phyloP scores from a whole-genome alignment of 164 flowering plant genomes.

The Akebia trifoliata region DNA sequence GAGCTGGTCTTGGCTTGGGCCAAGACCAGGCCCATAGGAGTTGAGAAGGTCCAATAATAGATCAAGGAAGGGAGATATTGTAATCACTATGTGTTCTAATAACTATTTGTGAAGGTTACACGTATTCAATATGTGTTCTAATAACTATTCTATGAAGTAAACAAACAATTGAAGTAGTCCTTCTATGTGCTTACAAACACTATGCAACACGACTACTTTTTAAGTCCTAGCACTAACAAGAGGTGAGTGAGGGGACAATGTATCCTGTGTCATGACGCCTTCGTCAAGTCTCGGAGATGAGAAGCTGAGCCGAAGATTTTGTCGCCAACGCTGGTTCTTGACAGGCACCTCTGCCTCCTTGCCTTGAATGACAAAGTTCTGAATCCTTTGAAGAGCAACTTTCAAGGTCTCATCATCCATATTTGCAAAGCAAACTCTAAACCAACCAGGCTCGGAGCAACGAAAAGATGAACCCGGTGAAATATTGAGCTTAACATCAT shows the following conservation, averaged over 20 bases:
- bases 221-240: slow-evolving; percentile 20
- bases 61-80: too few relatives aligned
- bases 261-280: slow-evolving; percentile 2
- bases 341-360: slow-evolving; percentile 4
- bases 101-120: too few relatives aligned
- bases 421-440: slow-evolving; percentile 24
- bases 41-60: too few relatives aligned
- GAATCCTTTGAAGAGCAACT: slow-evolving; percentile 14
- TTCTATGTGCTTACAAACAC: too few relatives aligned
- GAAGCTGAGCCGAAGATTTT: slow-evolving; percentile 13
- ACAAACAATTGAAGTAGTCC: too few relatives aligned
- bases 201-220: too few relatives aligned
- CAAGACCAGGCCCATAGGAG: too few relatives aligned
- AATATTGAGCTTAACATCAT: slow-evolving; percentile 78
- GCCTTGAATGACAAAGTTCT: background rate
- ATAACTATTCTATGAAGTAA: too few relatives aligned
- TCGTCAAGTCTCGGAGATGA: slow-evolving; percentile 16
- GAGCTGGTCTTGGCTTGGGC: too few relatives aligned
- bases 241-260: slow-evolving; percentile 18
- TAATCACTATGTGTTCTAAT: too few relatives aligned
- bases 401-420: slow-evolving; percentile 13
- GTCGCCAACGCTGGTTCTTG: slow-evolving; percentile 4
- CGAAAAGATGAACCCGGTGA: slow-evolving; percentile 91
- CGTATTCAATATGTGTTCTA: too few relatives aligned
- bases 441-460: slow-evolving; percentile 92